Percentiles rank a stretch among this genome's conserved stretches.
Conservation (phyloP, 495 filamentous ascomycete genomes). For the Friedmanniomyces endolithicus region DNA sequence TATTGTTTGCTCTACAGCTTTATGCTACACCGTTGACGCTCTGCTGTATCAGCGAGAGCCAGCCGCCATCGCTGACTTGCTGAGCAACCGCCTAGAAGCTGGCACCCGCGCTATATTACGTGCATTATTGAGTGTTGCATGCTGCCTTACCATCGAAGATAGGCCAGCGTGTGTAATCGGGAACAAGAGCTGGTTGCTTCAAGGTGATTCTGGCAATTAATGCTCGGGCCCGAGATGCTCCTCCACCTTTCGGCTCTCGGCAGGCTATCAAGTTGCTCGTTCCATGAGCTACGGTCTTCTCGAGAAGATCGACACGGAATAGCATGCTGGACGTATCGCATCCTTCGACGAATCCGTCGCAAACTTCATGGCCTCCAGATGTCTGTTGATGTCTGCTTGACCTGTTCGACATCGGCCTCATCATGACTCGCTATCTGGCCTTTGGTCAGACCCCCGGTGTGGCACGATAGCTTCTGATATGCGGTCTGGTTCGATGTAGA, state of each 20-base stretch:
- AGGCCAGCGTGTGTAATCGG: not conserved
- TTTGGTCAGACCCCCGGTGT: no score
- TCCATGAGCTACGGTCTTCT: not conserved
- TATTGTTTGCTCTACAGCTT: no score
- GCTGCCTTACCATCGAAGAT: not conserved
- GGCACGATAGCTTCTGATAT: no score
- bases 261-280: not conserved
- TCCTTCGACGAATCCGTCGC: not conserved
- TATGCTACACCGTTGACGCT: no score
- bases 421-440: not conserved
- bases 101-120: no score
- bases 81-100: no score
- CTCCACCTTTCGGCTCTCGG: not conserved
- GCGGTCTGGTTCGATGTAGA: no score
- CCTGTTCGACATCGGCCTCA: no score
- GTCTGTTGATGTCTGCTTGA: not conserved
- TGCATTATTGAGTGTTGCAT: not conserved
- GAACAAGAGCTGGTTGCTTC: not conserved
- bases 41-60: no score
- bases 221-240: not conserved
- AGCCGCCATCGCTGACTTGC: no score
- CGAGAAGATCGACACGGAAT: not conserved
- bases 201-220: not conserved
- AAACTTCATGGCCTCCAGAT: not conserved
- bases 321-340: not conserved